Base-by-base conservation (phyloP, 768 basidiomycete genomes). In the Trametes cinnabarina region DNA sequence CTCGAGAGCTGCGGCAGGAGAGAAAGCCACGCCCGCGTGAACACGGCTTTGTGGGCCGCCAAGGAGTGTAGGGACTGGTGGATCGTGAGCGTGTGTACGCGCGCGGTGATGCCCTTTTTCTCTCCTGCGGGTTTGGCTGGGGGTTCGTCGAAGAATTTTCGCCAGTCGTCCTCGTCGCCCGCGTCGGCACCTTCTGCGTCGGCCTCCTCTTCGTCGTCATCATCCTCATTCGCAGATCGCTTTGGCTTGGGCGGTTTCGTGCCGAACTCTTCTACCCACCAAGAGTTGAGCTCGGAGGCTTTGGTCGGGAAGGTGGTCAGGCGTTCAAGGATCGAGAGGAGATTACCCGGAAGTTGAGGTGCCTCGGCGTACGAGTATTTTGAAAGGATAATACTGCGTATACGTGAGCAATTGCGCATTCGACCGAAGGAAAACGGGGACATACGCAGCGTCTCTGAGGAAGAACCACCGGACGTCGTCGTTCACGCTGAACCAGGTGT, bases 381-480 rank as follows among this genome's bases (percentile, higher is more conserved):
- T 66, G 35, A 78, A 58, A 57, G 74, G 55, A 43, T 72, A 69
- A 23, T 74, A 75, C 59, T 65, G 57, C 17, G 35, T 22, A 51
- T 28, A 37, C 14, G 35, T 22, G 19, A 55, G 42, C 34, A 25
- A 20, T 10, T 47, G 44, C 22, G 55, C 47, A 58, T 34, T 54
- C 11, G 23, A 19, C n/a, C n/a, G n/a, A 46, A 28, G 22, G 3
- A 10, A n/a, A 39, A 51, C 22, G 19, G 32, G 47, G 6, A 75
- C 82, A 57, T 71, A 89, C 92, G 78, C 82, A 53, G 88, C 78
- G 66, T 94, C 90, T 41, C 88, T 81, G 32, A 96, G 79, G 75
- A 93, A 94, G 75, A 89, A 91, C 90, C 90, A 95, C 57, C 93
- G 82, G 30, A 95, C 75, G 65, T 96, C 93, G 65, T 92, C 89